phyloP scores from a whole-genome alignment of 495 filamentous ascomycete species.

The Pseudevernia furfuracea region DNA sequence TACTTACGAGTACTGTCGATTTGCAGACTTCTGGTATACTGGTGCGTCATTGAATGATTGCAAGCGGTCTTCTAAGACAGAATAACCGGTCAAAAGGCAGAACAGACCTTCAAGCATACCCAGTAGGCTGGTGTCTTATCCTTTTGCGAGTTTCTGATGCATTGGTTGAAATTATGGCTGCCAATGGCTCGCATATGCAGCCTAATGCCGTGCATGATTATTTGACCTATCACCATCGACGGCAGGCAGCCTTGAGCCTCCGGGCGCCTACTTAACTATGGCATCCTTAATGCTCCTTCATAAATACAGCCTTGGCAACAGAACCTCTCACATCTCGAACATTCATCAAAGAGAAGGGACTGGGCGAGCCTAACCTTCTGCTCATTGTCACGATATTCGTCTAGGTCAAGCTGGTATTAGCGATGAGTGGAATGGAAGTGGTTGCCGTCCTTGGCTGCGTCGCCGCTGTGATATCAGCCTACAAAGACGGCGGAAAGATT shows the following conservation, averaged over 20 bases:
- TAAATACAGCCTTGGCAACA: not conserved
- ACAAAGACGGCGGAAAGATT: slow-evolving; percentile 18
- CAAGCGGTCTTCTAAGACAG: not conserved
- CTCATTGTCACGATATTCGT: no score
- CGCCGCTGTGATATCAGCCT: slow-evolving; percentile 24
- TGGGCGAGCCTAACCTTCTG: no score
- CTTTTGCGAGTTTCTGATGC: no score
- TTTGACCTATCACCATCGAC: slow-evolving; percentile 7
- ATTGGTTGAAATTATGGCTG: not conserved
- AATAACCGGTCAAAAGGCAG: not conserved
- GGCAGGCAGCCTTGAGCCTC: slow-evolving; percentile 6
- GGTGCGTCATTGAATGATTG: no score
- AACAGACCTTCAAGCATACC: not conserved
- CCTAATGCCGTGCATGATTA: not conserved
- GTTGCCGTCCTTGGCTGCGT: slow-evolving; percentile 22
- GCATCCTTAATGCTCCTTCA: not conserved
- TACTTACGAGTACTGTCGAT: not conserved
- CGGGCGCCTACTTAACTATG: not conserved
- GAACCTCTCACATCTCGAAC: not conserved
- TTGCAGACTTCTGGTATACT: no score
- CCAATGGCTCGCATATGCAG: slow-evolving; percentile 2
- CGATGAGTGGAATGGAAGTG: slow-evolving; percentile 24
- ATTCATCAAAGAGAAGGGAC: no score
- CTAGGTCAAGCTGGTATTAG: no score
- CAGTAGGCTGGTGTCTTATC: not conserved